phyloP scores from a whole-genome alignment of 768 basidiomycete genomes.

The Boletellus ananas region DNA sequence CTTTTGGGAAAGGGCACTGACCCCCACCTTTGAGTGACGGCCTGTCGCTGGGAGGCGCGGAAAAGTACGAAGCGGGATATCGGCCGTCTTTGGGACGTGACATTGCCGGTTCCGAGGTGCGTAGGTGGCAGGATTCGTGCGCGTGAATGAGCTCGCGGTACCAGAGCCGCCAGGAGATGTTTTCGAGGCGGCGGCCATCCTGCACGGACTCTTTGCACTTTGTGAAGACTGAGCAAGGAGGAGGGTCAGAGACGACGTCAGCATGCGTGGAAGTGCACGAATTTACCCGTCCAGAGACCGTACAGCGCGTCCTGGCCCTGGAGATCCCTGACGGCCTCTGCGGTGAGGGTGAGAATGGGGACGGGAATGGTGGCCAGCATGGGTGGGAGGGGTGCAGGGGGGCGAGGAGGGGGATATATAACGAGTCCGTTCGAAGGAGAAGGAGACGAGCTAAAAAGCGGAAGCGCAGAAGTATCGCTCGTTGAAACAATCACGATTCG shows the following conservation, averaged over 20 bases:
- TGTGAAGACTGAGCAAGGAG: constrained; percentile 59
- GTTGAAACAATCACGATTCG: constrained; percentile 29
- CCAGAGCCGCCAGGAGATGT: constrained; percentile 86
- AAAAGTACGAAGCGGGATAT: constrained; percentile 25
- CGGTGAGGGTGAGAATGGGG: constrained; percentile 63
- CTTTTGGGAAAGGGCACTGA: constrained; percentile 15
- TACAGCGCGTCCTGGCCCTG: constrained; percentile 65
- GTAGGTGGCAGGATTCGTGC: constrained; percentile 25
- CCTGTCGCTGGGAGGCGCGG: constrained; percentile 19
- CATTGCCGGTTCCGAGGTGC: constrained; percentile 25
- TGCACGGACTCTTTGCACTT: constrained; percentile 77
- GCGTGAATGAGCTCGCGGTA: constrained; percentile 54
- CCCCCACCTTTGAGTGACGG: constrained; percentile 9
- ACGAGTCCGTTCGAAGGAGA: constrained; percentile 10
- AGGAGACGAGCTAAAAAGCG: constrained; percentile 15
- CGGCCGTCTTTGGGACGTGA: constrained; percentile 20
- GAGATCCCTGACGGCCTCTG: constrained; percentile 64
- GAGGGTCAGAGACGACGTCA: constrained; percentile 4
- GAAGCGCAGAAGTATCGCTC: no score
- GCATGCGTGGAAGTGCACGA: constrained; percentile 2
- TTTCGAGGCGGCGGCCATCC: constrained; percentile 80
- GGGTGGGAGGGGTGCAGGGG: constrained; percentile 1
- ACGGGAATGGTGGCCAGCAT: constrained; percentile 55
- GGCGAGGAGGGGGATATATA: constrained; percentile 15
- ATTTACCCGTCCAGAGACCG: constrained; percentile 64